Evolutionary conservation across 345 rosid genomes (phyloP), one percentile per base, ranked within the genome.

Genomic region (Nephelium lappaceum): DNA sequence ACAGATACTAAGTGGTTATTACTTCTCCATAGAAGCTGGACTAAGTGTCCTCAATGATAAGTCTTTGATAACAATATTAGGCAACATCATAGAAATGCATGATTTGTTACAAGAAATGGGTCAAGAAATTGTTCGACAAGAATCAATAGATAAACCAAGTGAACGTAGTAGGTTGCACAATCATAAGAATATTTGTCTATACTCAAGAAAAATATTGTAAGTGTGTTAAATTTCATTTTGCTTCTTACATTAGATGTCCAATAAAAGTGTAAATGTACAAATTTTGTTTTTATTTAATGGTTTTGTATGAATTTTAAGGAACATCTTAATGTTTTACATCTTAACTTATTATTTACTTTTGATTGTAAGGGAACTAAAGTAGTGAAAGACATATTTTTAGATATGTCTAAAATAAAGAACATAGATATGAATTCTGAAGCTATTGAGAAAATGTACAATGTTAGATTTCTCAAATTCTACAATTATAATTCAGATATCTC

Each of bases 91-190:
- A 0, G 25, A 74, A 43, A 83, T 88, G 85, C 87, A 88, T 79
- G 86, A 84, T 79, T 79, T 84, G 81, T 69, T 88, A 53, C 86
- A 84, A 76, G 86, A 83, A 9, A 72, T 72, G 38, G 79, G 74
- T 16, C 19, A 21, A 1, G 62, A 27, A 16, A 74, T 82, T 43
- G 78, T 81, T 31, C 1, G 9, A 3, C 58, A 58, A n/a, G 84
- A 77, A 76, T 78, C 73, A 21, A 0, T 4, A 3, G 5, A 25
- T 2, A 74, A 77, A 5, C 81, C 60, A 6, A 49, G 27, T 2
- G 73, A 53, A 19, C 39, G 74, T 15, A 73, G 41, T 7, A 66
- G 80, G 69, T 23, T 81, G 39, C 57, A 72, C 77, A 15, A 3
- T 49, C 61, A 69, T 6, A 25, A 71, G 1, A 73, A 81, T 73